A percentile compares a stretch with the other conserved stretches of the same genome.
These are phyloP conservation scores for Plasmodium reichenowi DNA, from an alignment of 169 alveolate genomes.

Conservation along the genomic window DNA sequence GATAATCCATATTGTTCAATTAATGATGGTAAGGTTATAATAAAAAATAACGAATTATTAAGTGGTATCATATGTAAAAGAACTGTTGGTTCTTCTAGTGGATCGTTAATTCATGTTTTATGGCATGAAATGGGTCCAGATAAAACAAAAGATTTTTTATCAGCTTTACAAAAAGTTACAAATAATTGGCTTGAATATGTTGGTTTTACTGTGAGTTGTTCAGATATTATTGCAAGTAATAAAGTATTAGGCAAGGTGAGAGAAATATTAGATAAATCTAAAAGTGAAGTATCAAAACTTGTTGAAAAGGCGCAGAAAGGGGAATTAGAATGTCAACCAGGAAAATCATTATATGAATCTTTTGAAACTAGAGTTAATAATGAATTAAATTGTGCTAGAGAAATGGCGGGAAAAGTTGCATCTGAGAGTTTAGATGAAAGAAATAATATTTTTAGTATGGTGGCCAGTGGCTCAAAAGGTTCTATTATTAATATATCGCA, in stretches of 20 bases:
- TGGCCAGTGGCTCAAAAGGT: conserved; percentile 98
- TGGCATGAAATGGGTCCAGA: conserved; percentile 99
- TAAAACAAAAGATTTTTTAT: conserved; percentile 94
- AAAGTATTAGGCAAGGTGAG: conserved; percentile 92
- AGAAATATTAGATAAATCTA: conserved; percentile 90
- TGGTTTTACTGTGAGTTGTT: conserved; percentile 99
- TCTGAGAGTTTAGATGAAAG: conserved; percentile 93
- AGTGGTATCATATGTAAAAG: conserved; percentile 98
- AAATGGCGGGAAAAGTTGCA: conserved; percentile 92
- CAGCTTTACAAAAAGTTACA: conserved; percentile 95
- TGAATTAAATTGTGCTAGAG: conserved; percentile 97
- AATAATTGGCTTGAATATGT: conserved; percentile 97
- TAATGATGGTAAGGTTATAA: conserved; percentile 89
- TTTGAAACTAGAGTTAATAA: conserved; percentile 98
- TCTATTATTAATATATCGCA: conserved; percentile 96
- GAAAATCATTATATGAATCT: conserved; percentile 97
- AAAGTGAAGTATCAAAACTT: conserved; percentile 89
- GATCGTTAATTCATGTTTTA: conserved; percentile 97
- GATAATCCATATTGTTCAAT: conserved; percentile 83
- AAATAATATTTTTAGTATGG: conserved; percentile 98
- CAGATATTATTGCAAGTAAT: conserved; percentile 97
- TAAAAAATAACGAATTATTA: conserved; percentile 96
- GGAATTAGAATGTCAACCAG: conserved; percentile 98
- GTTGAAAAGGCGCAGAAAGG: conserved; percentile 96
- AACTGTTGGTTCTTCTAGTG: conserved; percentile 98